These are phyloP conservation scores for Letharia columbiana DNA, from an alignment of 495 filamentous ascomycete genomes.

Conservation along the genomic window DNA sequence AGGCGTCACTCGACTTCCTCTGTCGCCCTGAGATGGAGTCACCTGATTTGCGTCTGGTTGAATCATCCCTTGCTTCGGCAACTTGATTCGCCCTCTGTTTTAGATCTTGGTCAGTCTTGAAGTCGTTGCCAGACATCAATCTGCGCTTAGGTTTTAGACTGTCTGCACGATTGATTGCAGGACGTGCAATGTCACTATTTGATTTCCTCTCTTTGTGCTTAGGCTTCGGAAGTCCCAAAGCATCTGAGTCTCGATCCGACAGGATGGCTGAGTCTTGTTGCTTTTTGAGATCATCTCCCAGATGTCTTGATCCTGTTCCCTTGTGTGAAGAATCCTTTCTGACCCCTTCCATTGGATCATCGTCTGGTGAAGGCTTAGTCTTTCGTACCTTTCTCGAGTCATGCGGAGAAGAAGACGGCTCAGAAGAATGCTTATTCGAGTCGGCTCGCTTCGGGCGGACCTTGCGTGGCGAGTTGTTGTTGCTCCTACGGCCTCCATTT, in stretches of 20 bases:
- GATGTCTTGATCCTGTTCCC: slow-evolving; percentile 38
- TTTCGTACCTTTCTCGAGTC: slow-evolving; percentile 22
- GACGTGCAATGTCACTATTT: slow-evolving; percentile 40
- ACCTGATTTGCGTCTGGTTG: slow-evolving; percentile 38
- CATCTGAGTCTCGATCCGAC: slow-evolving; percentile 47
- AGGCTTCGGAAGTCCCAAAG: slow-evolving; percentile 34
- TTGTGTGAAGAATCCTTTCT: slow-evolving; percentile 33
- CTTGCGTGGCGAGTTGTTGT: slow-evolving; percentile 46
- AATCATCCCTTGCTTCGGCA: slow-evolving; percentile 28
- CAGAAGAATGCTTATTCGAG: slow-evolving; percentile 30
- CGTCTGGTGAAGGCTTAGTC: slow-evolving; percentile 21
- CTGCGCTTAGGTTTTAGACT: slow-evolving; percentile 49
- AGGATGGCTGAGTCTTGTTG: slow-evolving; percentile 39
- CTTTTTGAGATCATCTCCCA: slow-evolving; percentile 34
- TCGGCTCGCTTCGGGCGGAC: slow-evolving; percentile 50
- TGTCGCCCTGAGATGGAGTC: slow-evolving; percentile 24
- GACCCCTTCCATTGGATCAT: slow-evolving; percentile 37
- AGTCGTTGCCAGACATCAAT: slow-evolving; percentile 50
- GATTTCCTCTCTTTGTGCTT: slow-evolving; percentile 36
- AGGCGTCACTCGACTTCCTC: slow-evolving; percentile 14
- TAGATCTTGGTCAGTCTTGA: slow-evolving; percentile 48
- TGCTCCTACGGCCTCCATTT: slow-evolving; percentile 35
- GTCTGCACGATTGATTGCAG: slow-evolving; percentile 40
- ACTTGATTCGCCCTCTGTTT: slow-evolving; percentile 25
- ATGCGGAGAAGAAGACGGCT: slow-evolving; percentile 26